Base-by-base conservation (phyloP, 208 protist species). In the Wallacemonas collosoma region DNA sequence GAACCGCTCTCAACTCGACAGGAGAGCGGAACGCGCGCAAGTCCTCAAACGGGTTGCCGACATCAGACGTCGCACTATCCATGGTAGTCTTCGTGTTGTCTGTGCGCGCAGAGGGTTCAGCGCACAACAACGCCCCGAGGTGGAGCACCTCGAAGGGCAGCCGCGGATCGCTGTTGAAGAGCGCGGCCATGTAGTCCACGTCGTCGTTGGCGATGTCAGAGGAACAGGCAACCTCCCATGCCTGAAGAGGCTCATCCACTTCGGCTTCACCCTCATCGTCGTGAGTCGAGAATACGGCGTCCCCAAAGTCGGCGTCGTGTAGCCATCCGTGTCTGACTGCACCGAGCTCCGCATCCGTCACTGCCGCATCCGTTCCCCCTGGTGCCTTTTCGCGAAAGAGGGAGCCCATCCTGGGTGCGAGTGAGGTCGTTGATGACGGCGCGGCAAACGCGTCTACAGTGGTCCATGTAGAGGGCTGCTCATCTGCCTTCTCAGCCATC, bases 81-180 rank as follows among this genome's bases (percentile, higher is more conserved):
- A 26, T 26, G 26, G 26, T 26, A 26, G 26, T 26, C 26, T 0
- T 26, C 26, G 26, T 26, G 26, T 26, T 26, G 26, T 26, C 26
- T 26, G 26, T 50, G 8, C 8, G 45, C 45, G 45, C 76, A 11
- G 45, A 38, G 41, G n/a, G 58, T 55, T 87, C 83, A 43, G 93
- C 80, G 36, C 69, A 61, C 38, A 57, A 62, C 35, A 95, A 62
- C 11, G 67, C 75, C 15, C 85, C 83, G 48, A 87, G 68, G 78
- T 95, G 90, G 9, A 95, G 75, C n/a, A 74, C 66, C 36, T 91
- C 79, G 65, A 95, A 95, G 9, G 83, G 57, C 26, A 87, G 73
- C 15, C 90, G 84, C 6, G 90, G 90, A 60, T 95, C 90, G 54
- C 80, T 90, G 76, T 88, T 86, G 50, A 90, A 71, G 44, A 95